Evolutionary conservation across 1,139 yeast genomes (phyloP).

Genomic region (Kodamaea arcana): DNA sequence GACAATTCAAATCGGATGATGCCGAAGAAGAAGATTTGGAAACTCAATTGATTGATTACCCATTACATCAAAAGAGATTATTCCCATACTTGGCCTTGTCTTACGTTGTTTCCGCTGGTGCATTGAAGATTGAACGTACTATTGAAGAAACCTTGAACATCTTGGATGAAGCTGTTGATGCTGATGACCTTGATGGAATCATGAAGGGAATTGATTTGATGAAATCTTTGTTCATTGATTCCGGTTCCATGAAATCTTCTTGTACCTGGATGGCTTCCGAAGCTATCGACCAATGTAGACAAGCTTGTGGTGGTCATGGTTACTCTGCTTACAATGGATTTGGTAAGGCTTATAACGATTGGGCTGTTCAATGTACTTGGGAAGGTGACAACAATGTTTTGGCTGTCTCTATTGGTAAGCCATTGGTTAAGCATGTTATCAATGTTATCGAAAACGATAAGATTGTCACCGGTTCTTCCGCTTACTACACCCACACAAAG

Average conservation of each 20-base stretch:
- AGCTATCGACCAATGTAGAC: slow-evolving; percentile 46
- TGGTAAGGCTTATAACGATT: slow-evolving; percentile 46
- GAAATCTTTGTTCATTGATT: slow-evolving; percentile 45
- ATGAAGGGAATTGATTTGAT: slow-evolving; percentile 36
- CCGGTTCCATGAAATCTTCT: slow-evolving; percentile 47
- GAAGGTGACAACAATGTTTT: slow-evolving; percentile 51
- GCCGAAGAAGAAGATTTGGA: slow-evolving; percentile 15
- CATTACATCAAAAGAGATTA: slow-evolving; percentile 45
- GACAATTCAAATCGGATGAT: slow-evolving; percentile 36
- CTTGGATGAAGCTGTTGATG: slow-evolving; percentile 36
- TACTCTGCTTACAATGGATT: slow-evolving; percentile 46
- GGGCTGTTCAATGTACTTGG: slow-evolving; percentile 53
- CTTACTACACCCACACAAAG: slow-evolving; percentile 38
- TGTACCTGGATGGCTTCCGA: slow-evolving; percentile 48
- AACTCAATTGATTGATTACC: slow-evolving; percentile 43
- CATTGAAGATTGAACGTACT: slow-evolving; percentile 33
- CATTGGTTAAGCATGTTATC: slow-evolving; percentile 35
- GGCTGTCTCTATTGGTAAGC: slow-evolving; percentile 46
- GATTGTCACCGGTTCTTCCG: slow-evolving; percentile 34
- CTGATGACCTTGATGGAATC: slow-evolving; percentile 32
- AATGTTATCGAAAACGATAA: slow-evolving; percentile 31
- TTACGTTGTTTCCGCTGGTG: slow-evolving; percentile 40
- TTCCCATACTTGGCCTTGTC: slow-evolving; percentile 44
- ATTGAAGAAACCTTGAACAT: slow-evolving; percentile 24
- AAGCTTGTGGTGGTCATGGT: slow-evolving; percentile 52